These are phyloP conservation scores for Graphium sp. DNA, from an alignment of 2,329 filamentous ascomycete genomes.

Conservation along the genomic window DNA sequence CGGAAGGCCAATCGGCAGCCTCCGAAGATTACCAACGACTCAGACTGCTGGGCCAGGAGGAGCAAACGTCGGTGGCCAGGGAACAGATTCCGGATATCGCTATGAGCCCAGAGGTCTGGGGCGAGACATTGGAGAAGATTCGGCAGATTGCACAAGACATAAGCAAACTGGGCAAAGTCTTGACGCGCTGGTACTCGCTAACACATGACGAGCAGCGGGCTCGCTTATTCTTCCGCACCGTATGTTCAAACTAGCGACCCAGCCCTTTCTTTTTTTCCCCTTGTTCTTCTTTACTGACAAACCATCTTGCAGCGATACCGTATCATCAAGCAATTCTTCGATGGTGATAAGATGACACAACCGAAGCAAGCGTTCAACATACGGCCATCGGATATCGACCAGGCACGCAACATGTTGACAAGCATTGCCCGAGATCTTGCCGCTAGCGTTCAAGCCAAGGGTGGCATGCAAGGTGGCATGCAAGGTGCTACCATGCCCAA, in stretches of 20 bases:
- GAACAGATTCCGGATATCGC: conserved; percentile 26
- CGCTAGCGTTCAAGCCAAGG: conserved; percentile 11
- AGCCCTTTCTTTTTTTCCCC: not conserved
- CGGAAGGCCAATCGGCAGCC: conserved; percentile 6
- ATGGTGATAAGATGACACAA: conserved; percentile 26
- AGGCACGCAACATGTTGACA: conserved; percentile 26
- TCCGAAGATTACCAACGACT: conserved; percentile 15
- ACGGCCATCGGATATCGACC: conserved; percentile 29
- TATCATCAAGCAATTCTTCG: conserved; percentile 33
- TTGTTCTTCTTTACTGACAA: conserved; percentile 1
- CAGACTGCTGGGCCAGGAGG: conserved; percentile 19
- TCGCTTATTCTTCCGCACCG: conserved; percentile 33
- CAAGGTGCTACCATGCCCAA: not conserved
- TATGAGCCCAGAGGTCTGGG: conserved; percentile 25
- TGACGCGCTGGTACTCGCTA: conserved; percentile 29
- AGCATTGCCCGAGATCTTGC: conserved; percentile 36
- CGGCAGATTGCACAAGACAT: conserved; percentile 22
- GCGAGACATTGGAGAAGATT: conserved; percentile 26
- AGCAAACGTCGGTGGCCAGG: conserved; percentile 17
- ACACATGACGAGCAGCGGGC: conserved; percentile 31
- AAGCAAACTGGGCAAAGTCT: conserved; percentile 22
- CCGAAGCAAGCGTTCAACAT: conserved; percentile 34
- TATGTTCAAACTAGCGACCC: conserved; percentile 16
- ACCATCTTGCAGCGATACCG: conserved; percentile 28
- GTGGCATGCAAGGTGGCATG: not conserved